Evolutionary conservation across 345 rosid species (phyloP).

Genomic region (Mercurialis annua): DNA sequence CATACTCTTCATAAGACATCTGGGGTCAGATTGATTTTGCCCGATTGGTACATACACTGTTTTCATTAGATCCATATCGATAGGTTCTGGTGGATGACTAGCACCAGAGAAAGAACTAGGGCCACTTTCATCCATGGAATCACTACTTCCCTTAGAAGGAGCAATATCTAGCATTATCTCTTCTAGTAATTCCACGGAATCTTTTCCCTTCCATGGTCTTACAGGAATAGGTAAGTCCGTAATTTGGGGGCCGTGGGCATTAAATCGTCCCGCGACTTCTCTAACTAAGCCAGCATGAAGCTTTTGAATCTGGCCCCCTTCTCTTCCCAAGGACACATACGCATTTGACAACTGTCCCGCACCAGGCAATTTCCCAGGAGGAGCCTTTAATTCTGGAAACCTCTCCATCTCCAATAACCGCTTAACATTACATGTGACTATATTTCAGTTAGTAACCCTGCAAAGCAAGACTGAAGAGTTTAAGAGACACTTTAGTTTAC

Average conservation of each 20-base stretch:
- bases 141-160: constrained; percentile 42
- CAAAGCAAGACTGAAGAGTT: constrained; percentile 25
- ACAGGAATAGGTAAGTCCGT: constrained; percentile 35
- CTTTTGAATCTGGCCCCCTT: constrained; percentile 35
- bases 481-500: constrained; percentile 11
- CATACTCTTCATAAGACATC: constrained; percentile 63
- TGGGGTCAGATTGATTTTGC: constrained; percentile 60
- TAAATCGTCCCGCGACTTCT: constrained; percentile 41
- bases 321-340: constrained; percentile 27
- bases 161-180: constrained; percentile 42
- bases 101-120: constrained; percentile 80
- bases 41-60: constrained; percentile 60
- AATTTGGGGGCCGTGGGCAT: constrained; percentile 27
- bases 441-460: constrained; percentile 28
- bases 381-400: constrained; percentile 49
- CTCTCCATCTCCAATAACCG: constrained; percentile 54
- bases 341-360: constrained; percentile 41
- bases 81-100: constrained; percentile 93
- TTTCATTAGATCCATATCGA: constrained; percentile 77
- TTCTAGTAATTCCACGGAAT: constrained; percentile 40
- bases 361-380: constrained; percentile 49
- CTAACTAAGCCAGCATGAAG: constrained; percentile 41
- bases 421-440: constrained; percentile 36
- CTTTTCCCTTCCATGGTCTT: constrained; percentile 62
- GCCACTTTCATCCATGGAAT: constrained; percentile 65